phyloP scores from a whole-genome alignment of 1,284 basidiomycete species.

The Heterobasidion annosum region DNA sequence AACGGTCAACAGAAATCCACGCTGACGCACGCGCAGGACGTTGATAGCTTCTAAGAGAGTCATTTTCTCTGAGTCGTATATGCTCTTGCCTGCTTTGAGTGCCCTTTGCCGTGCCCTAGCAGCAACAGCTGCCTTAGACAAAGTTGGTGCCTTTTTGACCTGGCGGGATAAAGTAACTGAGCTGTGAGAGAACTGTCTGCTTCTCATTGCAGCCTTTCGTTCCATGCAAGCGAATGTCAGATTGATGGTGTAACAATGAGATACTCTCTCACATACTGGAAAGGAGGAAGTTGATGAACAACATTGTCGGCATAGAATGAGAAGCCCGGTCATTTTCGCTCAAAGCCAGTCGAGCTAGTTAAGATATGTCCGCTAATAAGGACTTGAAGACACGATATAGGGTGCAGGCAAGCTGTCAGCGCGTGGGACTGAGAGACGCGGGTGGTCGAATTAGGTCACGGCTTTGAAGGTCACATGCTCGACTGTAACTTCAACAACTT shows the following conservation, averaged over 20 bases:
- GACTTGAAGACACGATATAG: too few relatives aligned
- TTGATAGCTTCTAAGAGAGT: constrained; percentile 53
- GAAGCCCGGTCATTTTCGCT: too few relatives aligned
- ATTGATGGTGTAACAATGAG: not conserved
- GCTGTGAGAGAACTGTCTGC: constrained; percentile 36
- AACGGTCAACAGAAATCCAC: not conserved
- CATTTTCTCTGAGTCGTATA: constrained; percentile 55
- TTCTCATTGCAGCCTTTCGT: not conserved
- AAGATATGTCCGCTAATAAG: too few relatives aligned
- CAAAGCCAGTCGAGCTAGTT: too few relatives aligned
- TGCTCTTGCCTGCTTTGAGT: constrained; percentile 29
- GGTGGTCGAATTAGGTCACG: not conserved
- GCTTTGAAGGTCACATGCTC: not conserved
- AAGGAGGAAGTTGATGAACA: too few relatives aligned
- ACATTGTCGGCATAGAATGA: constrained; percentile 3
- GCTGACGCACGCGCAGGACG: constrained; percentile 19
- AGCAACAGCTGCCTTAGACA: constrained; percentile 57
- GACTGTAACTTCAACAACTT: not conserved
- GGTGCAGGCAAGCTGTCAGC: too few relatives aligned
- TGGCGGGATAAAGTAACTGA: constrained; percentile 34
- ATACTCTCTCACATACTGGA: too few relatives aligned
- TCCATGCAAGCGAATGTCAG: not conserved
- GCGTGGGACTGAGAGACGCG: not conserved
- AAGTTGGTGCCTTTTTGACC: constrained; percentile 38
- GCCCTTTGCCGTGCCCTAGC: constrained; percentile 38